Base-by-base conservation (phyloP, 2,329 filamentous ascomycete species). In the Emmonsia crescens region DNA sequence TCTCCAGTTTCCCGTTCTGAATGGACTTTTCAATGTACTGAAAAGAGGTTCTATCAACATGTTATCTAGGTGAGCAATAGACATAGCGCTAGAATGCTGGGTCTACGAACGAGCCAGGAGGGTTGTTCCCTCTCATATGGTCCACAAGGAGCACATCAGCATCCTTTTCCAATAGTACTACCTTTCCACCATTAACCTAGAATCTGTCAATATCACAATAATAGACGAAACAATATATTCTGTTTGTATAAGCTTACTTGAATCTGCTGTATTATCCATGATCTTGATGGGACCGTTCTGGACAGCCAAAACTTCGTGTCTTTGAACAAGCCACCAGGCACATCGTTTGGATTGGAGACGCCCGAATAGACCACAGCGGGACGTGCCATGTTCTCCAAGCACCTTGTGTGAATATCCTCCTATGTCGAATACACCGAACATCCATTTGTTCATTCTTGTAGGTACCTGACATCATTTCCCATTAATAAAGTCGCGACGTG, bases 81-180 rank as follows among this genome's bases (percentile, higher is more conserved):
- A 48, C 16, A 49, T 56, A 52, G 40, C 27, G 56, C 31, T 29
- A 42, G n/a, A 54, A 62, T 38, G 24, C 46, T 44, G 54, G 56
- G 42, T 60, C 44, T 59, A 69, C 76, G 57, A 73, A 80, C 73
- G 79, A 79, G 51, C 80, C 79, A 1, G 77, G 70, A 16, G 80
- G 79, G 36, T 76, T 73, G 29, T 46, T 21, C 64, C 81, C 78
- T 64, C 74, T 79, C 46, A 75, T 66, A 68, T 86, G 83, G 70
- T 87, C 84, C 24, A 83, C 81, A 52, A 87, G 79, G 60, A 78
- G 74, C 65, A 84, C 77, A 66, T 86, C 82, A 52, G 84, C 83
- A 56, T 80, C 73, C 63, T 78, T 79, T 65, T 86, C 84, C 48
- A 79, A 67, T 19, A 72, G 67, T 5, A 83, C 79, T 19, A 86